Conservation (phyloP, 495 filamentous ascomycete species). For the Hypomontagnella submonticulosa region DNA sequence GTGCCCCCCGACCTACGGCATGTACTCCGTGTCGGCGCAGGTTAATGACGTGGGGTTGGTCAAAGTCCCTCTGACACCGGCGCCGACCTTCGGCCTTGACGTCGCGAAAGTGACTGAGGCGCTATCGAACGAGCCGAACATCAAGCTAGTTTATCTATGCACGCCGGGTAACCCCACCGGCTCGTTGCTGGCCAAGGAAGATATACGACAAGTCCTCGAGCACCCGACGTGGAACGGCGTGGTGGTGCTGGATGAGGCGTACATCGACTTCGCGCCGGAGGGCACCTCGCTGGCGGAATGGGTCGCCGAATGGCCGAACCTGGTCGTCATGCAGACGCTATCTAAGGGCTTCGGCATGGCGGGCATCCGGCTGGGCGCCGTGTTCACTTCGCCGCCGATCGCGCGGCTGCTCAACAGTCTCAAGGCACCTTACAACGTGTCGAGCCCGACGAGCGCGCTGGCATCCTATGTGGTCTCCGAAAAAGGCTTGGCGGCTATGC, state of each 20-base stretch:
- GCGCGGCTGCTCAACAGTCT: conserved; percentile 83
- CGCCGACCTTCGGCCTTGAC: conserved; percentile 74
- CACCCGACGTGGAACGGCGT: conserved; percentile 97
- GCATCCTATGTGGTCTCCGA: conserved; percentile 75
- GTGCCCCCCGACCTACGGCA: conserved; percentile 97
- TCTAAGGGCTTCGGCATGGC: conserved; percentile 97
- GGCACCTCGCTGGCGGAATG: conserved; percentile 88
- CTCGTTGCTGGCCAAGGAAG: conserved; percentile 77
- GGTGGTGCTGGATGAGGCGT: conserved; percentile 93
- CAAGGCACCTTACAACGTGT: conserved; percentile 96
- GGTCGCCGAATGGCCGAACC: conserved; percentile 93
- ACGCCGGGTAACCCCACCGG: conserved; percentile 95
- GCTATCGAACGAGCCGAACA: conserved; percentile 69
- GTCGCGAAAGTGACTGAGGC: conserved; percentile 71
- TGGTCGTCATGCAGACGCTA: conserved; percentile 97
- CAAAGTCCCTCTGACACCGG: conserved; percentile 76
- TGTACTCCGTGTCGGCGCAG: conserved; percentile 94
- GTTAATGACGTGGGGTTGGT: conserved; percentile 91
- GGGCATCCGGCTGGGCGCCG: conserved; percentile 81
- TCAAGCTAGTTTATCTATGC: conserved; percentile 92
- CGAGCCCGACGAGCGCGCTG: conserved; percentile 83
- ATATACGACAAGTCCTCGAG: conserved; percentile 76
- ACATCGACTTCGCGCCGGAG: conserved; percentile 90
- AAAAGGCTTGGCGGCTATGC: conserved; percentile 77
- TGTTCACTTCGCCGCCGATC: conserved; percentile 68